Evolutionary conservation across 257 asterid species (phyloP), one percentile per base, ranked within the genome.

Genomic region (Solanum gandarillasii): DNA sequence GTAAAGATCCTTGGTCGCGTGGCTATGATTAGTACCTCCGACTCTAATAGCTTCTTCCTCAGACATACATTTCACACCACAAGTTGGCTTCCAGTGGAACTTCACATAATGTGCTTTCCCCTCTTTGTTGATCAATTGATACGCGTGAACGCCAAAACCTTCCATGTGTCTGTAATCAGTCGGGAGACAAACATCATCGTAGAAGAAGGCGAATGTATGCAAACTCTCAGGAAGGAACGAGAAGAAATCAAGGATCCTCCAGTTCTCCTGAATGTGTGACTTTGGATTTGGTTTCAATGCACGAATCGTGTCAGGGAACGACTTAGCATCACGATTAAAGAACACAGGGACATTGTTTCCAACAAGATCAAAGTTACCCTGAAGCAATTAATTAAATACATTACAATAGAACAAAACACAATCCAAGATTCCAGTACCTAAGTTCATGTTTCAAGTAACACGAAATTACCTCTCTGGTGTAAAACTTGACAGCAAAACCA

Each of bases 401-500:
- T 39, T n/a, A n/a, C 84, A 76, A 39, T 76, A 6, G 23, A 76
- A 76, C 60, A 41, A 41, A 55, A 78, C 36, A 27, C 25, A 78
- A 41, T 41, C 65, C 36, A 41, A 79, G 84, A 79, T 14, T 27
- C 39, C 27, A 14, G 38, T 4, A 58, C n/a, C n/a, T 55, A 79
- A 41, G 38, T 78, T 76, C 4, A 76, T 36, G 34, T 72, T 72
- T 31, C n/a, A 71, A 36, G 27, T 34, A 34, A 73, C 48, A 35
- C 13, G 11, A 13, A 79, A 20, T 23, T 85, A 88, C 89, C 89
- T 83, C 90, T 58, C 86, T 73, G 65, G 90, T 88, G 62, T 88
- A 88, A 38, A 88, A 88, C 68, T 88, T 88, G 84, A 86, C 88
- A 14, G 90, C 88, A 68, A 88, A 88, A 32, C 90, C 90, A 1